These are phyloP conservation scores for Theileria annulata DNA, from an alignment of 169 alveolate species.

Conservation along the genomic window DNA sequence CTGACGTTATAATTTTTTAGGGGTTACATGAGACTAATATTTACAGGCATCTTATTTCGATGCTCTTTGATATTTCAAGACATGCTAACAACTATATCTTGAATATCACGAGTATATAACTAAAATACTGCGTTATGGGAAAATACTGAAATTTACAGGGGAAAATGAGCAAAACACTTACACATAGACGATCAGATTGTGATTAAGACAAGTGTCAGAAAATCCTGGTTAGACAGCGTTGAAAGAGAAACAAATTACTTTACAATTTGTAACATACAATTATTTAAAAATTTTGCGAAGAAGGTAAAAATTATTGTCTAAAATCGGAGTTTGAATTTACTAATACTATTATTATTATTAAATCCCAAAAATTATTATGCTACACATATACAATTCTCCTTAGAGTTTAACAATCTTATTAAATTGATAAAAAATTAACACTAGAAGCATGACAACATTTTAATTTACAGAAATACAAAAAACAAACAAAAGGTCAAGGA, in stretches of 20 bases:
- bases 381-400: not conserved
- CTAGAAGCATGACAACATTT: not conserved
- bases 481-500: not conserved
- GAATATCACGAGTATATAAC: not conserved
- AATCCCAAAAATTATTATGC: slow-evolving; percentile 4
- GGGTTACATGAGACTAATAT: not conserved
- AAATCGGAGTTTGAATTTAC: not conserved
- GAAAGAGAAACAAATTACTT: not conserved
- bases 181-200: not conserved
- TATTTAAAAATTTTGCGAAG: not conserved
- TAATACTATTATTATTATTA: not conserved
- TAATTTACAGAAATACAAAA: not conserved
- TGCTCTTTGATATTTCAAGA: not conserved
- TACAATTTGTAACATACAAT: not conserved
- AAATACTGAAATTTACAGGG: not conserved
- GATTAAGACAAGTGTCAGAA: not conserved
- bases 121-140: not conserved
- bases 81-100: not conserved
- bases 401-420: not conserved
- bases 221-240: not conserved
- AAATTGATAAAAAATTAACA: not conserved
- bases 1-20: not conserved
- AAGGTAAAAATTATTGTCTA: not conserved
- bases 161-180: not conserved
- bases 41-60: not conserved